phyloP scores from a whole-genome alignment of 1,139 yeast species.

The Kazachstania sp. region DNA sequence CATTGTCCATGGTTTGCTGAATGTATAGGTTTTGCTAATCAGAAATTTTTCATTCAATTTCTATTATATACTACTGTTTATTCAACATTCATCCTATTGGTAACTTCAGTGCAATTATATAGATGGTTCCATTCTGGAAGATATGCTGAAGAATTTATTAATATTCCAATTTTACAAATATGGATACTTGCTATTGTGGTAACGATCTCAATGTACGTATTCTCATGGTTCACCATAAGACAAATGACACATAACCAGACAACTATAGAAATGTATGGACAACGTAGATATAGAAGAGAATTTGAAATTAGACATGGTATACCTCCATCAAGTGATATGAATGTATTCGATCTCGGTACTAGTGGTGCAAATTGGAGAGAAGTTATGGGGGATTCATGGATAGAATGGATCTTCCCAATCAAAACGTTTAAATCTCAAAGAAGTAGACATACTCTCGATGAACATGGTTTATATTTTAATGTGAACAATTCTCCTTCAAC shows the following conservation, averaged over 20 bases:
- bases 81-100: conserved; percentile 35
- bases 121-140: conserved; percentile 42
- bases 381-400: conserved; percentile 61
- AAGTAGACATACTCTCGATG: conserved; percentile 27
- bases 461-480: conserved; percentile 46
- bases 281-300: conserved; percentile 42
- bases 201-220: conserved; percentile 50
- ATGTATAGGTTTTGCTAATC: conserved; percentile 79
- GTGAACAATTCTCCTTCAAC: conserved; percentile 38
- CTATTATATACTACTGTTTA: conserved; percentile 50
- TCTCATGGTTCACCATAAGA: conserved; percentile 53
- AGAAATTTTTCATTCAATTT: conserved; percentile 72
- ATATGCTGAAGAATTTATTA: conserved; percentile 38
- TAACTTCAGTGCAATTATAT: conserved; percentile 39
- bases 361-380: conserved; percentile 47
- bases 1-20: conserved; percentile 96
- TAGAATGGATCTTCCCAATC: conserved; percentile 69
- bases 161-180: conserved; percentile 53
- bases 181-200: conserved; percentile 56
- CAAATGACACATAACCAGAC: conserved; percentile 58
- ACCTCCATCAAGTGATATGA: conserved; percentile 37
- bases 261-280: conserved; percentile 73
- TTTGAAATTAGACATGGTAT: conserved; percentile 37
- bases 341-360: conserved; percentile 69
- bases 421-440: conserved; percentile 25